A percentile compares a stretch with the other conserved stretches of the same genome.
Conservation (phyloP, 441 rosid genomes). For the Gossypium davidsonii region DNA sequence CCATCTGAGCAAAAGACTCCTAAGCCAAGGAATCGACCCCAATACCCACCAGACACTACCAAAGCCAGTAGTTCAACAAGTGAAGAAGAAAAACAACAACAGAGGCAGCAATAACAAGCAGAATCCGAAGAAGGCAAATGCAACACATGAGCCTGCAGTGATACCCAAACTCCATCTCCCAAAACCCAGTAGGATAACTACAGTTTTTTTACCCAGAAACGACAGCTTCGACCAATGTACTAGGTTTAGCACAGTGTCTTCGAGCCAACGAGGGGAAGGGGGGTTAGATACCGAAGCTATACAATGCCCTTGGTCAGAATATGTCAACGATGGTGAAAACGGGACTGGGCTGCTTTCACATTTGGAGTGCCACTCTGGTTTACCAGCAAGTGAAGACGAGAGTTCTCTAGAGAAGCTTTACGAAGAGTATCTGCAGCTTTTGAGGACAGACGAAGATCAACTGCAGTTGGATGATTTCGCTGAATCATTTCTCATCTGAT, state of each 20-base stretch:
- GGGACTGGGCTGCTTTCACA: conserved; percentile 16
- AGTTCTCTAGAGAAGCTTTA: too few relatives aligned
- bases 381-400: conserved; percentile 15
- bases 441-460: conserved; percentile 22
- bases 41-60: conserved; percentile 27
- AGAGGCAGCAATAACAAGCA: neutral
- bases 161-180: conserved; percentile 42
- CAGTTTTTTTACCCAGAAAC: conserved; percentile 25
- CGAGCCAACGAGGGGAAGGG: conserved; percentile 21
- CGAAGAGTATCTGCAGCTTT: too few relatives aligned
- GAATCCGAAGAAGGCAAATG: neutral
- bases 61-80: neutral
- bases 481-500: conserved; percentile 28
- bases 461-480: conserved; percentile 28
- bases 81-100: conserved; percentile 12
- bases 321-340: neutral
- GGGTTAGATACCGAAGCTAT: neutral
- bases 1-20: conserved; percentile 37
- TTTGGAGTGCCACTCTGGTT: conserved; percentile 24
- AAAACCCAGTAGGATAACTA: conserved; percentile 28
- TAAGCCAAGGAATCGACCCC: conserved; percentile 35
- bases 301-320: neutral
- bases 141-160: neutral
- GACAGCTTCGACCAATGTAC: conserved; percentile 26
- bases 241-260: conserved; percentile 4